Conservation (phyloP, 1,284 basidiomycete species). For the Microstroma glucosiphilum region DNA sequence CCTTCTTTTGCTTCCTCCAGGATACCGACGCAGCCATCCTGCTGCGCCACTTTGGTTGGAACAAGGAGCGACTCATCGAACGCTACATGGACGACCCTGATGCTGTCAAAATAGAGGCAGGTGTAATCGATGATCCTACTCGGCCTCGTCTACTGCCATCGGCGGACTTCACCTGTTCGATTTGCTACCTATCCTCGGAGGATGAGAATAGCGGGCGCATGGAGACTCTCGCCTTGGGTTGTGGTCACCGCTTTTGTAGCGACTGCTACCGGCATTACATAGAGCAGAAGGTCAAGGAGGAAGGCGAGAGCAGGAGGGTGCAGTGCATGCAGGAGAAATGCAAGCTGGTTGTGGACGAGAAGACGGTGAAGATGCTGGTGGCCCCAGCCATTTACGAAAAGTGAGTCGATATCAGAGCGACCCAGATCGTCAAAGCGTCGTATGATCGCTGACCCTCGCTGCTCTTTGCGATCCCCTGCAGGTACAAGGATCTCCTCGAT, state of each 20-base stretch:
- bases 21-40: constrained; percentile 63
- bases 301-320: constrained; percentile 74
- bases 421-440: not conserved
- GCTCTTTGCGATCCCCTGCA: constrained; percentile 36
- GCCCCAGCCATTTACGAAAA: constrained; percentile 10
- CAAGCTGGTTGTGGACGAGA: constrained; percentile 61
- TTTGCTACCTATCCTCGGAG: constrained; percentile 41
- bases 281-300: constrained; percentile 76
- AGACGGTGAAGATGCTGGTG: constrained; percentile 33
- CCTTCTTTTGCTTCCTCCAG: constrained; percentile 52
- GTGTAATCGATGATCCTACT: constrained; percentile 35
- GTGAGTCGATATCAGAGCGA: constrained; percentile 7
- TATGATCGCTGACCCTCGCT: constrained; percentile 3
- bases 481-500: constrained; percentile 79
- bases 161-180: constrained; percentile 41
- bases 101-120: constrained; percentile 41
- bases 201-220: constrained; percentile 33
- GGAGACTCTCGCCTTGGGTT: constrained; percentile 40
- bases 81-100: constrained; percentile 47
- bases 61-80: constrained; percentile 76
- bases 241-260: constrained; percentile 46
- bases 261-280: constrained; percentile 83
- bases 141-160: constrained; percentile 27
- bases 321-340: constrained; percentile 93
- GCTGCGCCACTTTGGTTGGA: constrained; percentile 82